These are phyloP conservation scores for Polygonum maritimum DNA, from an alignment of 148 eudicot genomes.

Conservation along the genomic window DNA sequence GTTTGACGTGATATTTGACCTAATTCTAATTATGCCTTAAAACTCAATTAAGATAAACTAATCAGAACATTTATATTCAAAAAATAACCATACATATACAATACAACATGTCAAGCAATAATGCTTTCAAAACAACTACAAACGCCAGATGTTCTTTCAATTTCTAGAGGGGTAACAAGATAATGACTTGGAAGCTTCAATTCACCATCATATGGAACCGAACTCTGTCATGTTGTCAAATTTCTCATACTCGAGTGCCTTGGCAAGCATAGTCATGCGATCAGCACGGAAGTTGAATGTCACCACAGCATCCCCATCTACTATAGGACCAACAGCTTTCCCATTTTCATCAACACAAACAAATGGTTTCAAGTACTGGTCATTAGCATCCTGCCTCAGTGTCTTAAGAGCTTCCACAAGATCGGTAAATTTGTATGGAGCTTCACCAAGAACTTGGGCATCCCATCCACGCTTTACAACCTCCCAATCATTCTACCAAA, in stretches of 20 bases:
- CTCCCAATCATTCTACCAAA: conserved; percentile 77
- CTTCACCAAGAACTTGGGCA: conserved; percentile 98
- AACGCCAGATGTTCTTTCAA: conserved; percentile 85
- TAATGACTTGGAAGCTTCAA: conserved; percentile 72
- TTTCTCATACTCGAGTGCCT: conserved; percentile 75
- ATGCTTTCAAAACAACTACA: too few species aligned
- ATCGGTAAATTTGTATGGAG: conserved; percentile 75
- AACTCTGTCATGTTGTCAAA: conserved; percentile 83
- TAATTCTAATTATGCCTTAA: too few species aligned
- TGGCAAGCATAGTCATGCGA: conserved; percentile 94
- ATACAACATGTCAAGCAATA: too few species aligned
- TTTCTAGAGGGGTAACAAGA: conserved; percentile 83
- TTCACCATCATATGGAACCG: conserved; percentile 81
- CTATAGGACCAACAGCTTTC: conserved; percentile 82
- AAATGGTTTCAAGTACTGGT: conserved; percentile 85
- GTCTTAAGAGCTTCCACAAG: conserved; percentile 80
- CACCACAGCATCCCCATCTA: conserved; percentile 96
- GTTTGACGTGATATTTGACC: too few species aligned
- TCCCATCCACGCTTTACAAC: conserved; percentile 99
- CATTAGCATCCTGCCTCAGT: conserved; percentile 52
- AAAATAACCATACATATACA: too few species aligned
- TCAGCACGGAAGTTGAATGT: conserved; percentile 87
- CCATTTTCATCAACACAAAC: conserved; percentile 73
- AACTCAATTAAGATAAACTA: too few species aligned
- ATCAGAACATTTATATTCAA: too few species aligned